Base-by-base conservation (phyloP, 1,284 basidiomycete species). In the Apiotrichum mycotoxinovorans region DNA sequence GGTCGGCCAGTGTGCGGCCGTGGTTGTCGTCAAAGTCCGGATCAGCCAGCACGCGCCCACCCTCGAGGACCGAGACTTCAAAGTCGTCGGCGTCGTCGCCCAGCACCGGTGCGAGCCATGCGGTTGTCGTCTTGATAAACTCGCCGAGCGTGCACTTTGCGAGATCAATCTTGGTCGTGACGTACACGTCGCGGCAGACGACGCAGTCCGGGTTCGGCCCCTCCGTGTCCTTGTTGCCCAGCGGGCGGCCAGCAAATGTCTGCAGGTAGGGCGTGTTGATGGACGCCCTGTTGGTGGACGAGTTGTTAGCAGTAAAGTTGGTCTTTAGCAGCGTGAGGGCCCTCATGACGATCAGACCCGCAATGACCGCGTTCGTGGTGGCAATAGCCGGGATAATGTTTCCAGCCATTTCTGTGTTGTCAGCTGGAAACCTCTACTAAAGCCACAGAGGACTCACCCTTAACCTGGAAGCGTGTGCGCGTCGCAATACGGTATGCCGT, bases 301-400 rank as follows among this genome's bases (percentile, higher is more conserved):
- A n/a, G n/a, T n/a, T n/a, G n/a, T n/a, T n/a, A n/a, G n/a, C n/a
- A n/a, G 30, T 12, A 64, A 83, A 83, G 27, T 63, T 66, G 50
- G 49, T 62, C 48, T 57, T 68, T 53, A 98, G 81, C 27, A 96
- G 81, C 57, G 92, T 86, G 15, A 97, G 78, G 0, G 93, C 89
- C 76, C 97, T 94, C 48, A 98, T 82, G 18, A 97, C 92, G 65
- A 97, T 91, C 35, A 96, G 80, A 0, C 94, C 96, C 0, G 96
- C 89, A 63, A 98, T 86, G 75, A 98, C 90, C 15, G 96, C 96
- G 74, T 99, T 99, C 10, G 96, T 99, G 0, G 96, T 98, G 2
- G 96, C 96, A 66, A 98, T 98, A 2, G 96, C 96, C 1, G 96
- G 96, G 61, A 96, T 97, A 73, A 98, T 98, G 78, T 98, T 99